These are phyloP conservation scores for Kwoniella shandongensis DNA, from an alignment of 768 basidiomycete genomes.

Conservation along the genomic window DNA sequence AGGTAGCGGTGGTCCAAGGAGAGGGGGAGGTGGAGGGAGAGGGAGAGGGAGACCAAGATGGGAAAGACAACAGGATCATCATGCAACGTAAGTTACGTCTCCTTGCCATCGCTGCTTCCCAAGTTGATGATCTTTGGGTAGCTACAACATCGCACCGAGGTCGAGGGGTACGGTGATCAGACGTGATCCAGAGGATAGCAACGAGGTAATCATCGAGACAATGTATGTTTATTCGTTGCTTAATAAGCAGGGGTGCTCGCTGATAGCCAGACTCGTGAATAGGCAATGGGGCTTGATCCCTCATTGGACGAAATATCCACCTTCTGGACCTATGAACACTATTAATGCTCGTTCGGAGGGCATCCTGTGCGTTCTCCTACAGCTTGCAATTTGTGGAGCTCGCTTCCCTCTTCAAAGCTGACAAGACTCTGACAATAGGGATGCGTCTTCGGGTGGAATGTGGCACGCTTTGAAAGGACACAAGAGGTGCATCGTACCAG, in stretches of 20 bases:
- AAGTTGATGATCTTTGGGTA: constrained; percentile 8
- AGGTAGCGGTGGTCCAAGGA: too few relatives aligned
- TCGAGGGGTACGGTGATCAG: constrained; percentile 72
- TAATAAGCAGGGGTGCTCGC: not conserved
- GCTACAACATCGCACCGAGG: constrained; percentile 84
- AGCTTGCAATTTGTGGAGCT: not conserved
- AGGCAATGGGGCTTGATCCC: constrained; percentile 80
- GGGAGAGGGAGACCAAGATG: constrained; percentile 25
- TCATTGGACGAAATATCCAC: constrained; percentile 75
- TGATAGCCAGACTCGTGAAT: not conserved
- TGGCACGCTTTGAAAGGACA: constrained; percentile 79
- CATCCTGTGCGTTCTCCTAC: constrained; percentile 54
- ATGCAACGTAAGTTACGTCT: constrained; percentile 32
- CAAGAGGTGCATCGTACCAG: constrained; percentile 81
- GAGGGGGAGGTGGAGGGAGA: too few relatives aligned
- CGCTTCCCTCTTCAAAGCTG: too few relatives aligned
- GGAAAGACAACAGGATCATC: constrained; percentile 38
- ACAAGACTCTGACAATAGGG: constrained; percentile 21
- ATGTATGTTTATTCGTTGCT: constrained; percentile 59
- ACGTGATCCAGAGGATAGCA: constrained; percentile 54
- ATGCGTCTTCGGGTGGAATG: constrained; percentile 64
- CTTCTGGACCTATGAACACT: constrained; percentile 63
- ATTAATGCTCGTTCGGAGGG: constrained; percentile 89
- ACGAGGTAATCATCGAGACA: constrained; percentile 65
- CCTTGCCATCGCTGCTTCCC: not conserved